These are phyloP conservation scores for Xylariales sp. DNA, from an alignment of 2,329 filamentous ascomycete species.

Conservation along the genomic window DNA sequence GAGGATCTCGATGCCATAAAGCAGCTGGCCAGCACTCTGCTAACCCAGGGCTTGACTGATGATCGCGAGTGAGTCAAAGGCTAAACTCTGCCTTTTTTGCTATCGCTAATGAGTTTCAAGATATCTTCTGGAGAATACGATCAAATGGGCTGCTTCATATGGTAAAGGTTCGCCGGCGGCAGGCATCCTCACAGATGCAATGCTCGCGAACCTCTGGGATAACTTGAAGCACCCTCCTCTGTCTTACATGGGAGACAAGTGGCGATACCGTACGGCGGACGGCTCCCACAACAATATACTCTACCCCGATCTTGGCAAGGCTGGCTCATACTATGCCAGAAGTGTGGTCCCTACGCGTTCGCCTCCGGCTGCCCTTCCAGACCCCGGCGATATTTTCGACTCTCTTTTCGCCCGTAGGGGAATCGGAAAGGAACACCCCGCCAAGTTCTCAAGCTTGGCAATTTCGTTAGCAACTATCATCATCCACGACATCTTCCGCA, in stretches of 20 bases:
- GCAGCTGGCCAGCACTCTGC: no score
- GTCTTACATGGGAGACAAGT: constrained; percentile 4
- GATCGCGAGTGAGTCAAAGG: no score
- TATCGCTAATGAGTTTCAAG: no score
- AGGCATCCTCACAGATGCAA: constrained; percentile 1
- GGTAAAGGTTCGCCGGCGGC: not conserved
- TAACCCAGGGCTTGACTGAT: no score
- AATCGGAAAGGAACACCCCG: constrained; percentile 59
- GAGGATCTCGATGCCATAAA: no score
- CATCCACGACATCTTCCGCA: no score
- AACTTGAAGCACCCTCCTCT: constrained; percentile 7
- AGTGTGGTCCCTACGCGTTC: constrained; percentile 55
- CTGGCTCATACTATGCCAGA: constrained; percentile 64
- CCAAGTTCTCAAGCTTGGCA: constrained; percentile 69
- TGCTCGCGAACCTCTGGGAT: constrained; percentile 7
- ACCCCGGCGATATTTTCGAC: constrained; percentile 65
- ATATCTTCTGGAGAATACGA: no score
- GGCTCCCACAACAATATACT: constrained; percentile 41
- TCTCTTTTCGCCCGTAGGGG: constrained; percentile 59
- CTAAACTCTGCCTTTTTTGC: no score
- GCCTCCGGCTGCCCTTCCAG: constrained; percentile 58
- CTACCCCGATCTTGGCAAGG: constrained; percentile 59
- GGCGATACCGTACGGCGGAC: constrained; percentile 7
- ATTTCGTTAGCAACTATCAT: constrained; percentile 72
- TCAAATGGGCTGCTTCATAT: no score